Percentiles rank a stretch among this genome's conserved stretches.
These are phyloP conservation scores for Phytophthora melonis DNA, from an alignment of 352 stramenopile genomes.

Conservation along the genomic window DNA sequence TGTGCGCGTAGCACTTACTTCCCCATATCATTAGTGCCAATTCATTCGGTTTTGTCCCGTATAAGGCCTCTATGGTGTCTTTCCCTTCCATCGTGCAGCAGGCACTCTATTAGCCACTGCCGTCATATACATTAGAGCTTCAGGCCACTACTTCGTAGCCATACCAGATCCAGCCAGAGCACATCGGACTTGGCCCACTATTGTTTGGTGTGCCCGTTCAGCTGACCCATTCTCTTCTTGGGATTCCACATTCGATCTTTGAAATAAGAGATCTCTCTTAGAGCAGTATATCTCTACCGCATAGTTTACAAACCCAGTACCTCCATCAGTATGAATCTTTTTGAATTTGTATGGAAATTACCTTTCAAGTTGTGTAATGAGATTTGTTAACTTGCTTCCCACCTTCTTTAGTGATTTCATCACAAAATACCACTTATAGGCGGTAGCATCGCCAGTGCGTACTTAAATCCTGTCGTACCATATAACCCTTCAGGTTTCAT, in stretches of 20 bases:
- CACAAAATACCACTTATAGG: conserved; percentile 24
- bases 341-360: not conserved
- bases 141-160: conserved; percentile 10
- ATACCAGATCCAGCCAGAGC: conserved; percentile 4
- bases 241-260: not conserved
- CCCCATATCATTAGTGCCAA: not conserved
- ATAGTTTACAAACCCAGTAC: conserved; percentile 11
- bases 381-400: not conserved
- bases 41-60: conserved; percentile 5
- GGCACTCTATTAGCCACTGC: conserved; percentile 11
- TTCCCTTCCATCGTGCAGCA: conserved; percentile 18
- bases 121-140: conserved; percentile 14
- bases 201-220: conserved; percentile 14
- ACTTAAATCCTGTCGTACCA: not conserved
- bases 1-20: not conserved
- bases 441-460: conserved; percentile 7
- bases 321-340: conserved; percentile 5
- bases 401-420: conserved; percentile 17
- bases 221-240: not conserved
- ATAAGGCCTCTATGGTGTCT: conserved; percentile 4
- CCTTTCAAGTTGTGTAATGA: not conserved
- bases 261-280: conserved; percentile 1
- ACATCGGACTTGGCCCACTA: conserved; percentile 14
- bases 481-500: not conserved
- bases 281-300: not conserved